phyloP scores from a whole-genome alignment of 148 eudicot species.

The Selenicereus undatus region DNA sequence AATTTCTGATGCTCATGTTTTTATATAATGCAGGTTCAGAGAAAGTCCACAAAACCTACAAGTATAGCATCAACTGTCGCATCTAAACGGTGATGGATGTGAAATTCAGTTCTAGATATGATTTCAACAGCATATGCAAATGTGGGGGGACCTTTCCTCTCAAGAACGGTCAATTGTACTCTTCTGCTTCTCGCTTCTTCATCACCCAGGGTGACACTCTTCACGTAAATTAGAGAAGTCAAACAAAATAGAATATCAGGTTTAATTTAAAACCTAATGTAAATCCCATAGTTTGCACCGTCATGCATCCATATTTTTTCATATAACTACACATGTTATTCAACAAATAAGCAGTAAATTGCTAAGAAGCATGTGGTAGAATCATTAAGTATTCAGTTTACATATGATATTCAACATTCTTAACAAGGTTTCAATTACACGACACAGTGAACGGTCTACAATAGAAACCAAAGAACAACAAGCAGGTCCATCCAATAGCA shows the following conservation, averaged over 20 bases:
- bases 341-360: neutral
- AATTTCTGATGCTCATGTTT: neutral
- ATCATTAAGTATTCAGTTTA: neutral
- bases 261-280: neutral
- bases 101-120: conserved; percentile 82
- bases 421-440: neutral
- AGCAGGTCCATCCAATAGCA: neutral
- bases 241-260: neutral
- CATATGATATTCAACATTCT: neutral
- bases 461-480: neutral
- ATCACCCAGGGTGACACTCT: conserved; percentile 97
- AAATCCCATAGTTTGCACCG: neutral
- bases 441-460: neutral
- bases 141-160: conserved; percentile 93
- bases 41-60: conserved; percentile 43
- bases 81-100: conserved; percentile 86
- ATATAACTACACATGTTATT: neutral
- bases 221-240: conserved; percentile 5
- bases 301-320: neutral
- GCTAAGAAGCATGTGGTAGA: neutral
- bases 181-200: conserved; percentile 97
- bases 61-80: conserved; percentile 92
- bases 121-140: conserved; percentile 96
- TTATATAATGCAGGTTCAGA: conserved; percentile 7
- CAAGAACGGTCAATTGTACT: conserved; percentile 96